Conservation (phyloP, 2,329 filamentous ascomycete genomes). For the Xylaria arbuscula region DNA sequence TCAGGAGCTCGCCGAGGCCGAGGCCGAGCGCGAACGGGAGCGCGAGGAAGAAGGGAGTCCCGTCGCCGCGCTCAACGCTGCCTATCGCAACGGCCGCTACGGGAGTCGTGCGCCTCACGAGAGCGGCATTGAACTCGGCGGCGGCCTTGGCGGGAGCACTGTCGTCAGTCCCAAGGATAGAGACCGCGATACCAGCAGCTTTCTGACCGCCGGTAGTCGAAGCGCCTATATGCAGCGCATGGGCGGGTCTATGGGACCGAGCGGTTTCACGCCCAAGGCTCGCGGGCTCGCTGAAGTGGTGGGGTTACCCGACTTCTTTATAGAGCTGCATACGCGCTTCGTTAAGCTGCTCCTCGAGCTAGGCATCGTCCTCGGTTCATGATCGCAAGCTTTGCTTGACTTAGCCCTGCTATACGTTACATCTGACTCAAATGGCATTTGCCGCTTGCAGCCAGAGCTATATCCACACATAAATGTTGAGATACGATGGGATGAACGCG, state of each 20-base stretch:
- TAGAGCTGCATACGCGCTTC: conserved; percentile 72
- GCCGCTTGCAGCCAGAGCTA: background rate
- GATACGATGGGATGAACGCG: conserved; percentile 5
- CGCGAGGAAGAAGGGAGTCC: conserved; percentile 53
- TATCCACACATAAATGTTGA: background rate
- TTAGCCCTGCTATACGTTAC: background rate
- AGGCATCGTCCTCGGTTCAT: conserved; percentile 64
- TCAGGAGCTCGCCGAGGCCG: conserved; percentile 70
- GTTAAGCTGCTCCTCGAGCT: conserved; percentile 71
- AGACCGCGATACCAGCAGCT: conserved; percentile 62
- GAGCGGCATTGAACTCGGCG: conserved; percentile 46
- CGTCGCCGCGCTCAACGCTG: conserved; percentile 55
- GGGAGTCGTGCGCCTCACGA: conserved; percentile 50
- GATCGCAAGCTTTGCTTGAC: conserved; percentile 21
- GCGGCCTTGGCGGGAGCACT: conserved; percentile 44
- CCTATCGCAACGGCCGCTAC: conserved; percentile 56
- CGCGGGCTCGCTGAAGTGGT: conserved; percentile 73
- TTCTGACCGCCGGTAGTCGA: conserved; percentile 65
- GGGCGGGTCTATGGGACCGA: conserved; percentile 64
- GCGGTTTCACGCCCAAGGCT: conserved; percentile 66
- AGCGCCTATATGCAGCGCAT: conserved; percentile 67
- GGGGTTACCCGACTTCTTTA: conserved; percentile 74
- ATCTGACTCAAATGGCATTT: background rate
- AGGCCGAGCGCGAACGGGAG: conserved; percentile 68
- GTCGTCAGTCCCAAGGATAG: conserved; percentile 47